Evolutionary conservation across 2,329 filamentous ascomycete species (phyloP).

Genomic region (Curvularia eragrostidis): DNA sequence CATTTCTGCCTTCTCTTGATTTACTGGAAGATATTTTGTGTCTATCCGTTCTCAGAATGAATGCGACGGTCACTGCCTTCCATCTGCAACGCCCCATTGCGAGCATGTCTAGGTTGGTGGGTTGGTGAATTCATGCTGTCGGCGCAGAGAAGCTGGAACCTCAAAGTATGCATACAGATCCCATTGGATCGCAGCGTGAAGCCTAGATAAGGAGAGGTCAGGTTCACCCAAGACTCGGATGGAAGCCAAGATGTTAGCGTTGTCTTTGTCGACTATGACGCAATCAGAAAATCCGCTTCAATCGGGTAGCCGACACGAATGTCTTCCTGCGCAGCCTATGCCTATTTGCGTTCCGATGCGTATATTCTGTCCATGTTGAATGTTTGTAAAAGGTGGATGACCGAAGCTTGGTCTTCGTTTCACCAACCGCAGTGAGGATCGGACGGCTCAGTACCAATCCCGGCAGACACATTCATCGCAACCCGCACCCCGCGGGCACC

Average conservation of each 20-base stretch:
- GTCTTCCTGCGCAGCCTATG: not conserved
- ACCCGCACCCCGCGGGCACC: conserved; percentile 20
- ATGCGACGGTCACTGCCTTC: not conserved
- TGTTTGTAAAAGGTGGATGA: not conserved
- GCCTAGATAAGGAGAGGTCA: not conserved
- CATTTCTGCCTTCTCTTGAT: not conserved
- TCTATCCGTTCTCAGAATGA: too few relatives aligned
- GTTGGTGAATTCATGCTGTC: not conserved
- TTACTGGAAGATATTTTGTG: too few relatives aligned
- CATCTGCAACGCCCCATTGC: not conserved
- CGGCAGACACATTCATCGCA: not conserved
- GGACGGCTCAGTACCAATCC: not conserved
- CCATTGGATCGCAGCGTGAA: not conserved
- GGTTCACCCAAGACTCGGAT: not conserved
- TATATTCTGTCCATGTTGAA: not conserved
- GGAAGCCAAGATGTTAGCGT: conserved; percentile 15
- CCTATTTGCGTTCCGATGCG: not conserved
- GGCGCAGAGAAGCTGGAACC: not conserved
- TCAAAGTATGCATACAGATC: not conserved
- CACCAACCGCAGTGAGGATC: not conserved
- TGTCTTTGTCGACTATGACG: conserved; percentile 6
- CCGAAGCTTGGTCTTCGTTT: not conserved
- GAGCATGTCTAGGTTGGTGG: too few relatives aligned
- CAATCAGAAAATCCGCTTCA: conserved; percentile 1
- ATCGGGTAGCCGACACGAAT: not conserved